A percentile compares a stretch with the other conserved stretches of the same genome.
Conservation (phyloP, 2,329 filamentous ascomycete genomes). For the Trichoderma sp. region DNA sequence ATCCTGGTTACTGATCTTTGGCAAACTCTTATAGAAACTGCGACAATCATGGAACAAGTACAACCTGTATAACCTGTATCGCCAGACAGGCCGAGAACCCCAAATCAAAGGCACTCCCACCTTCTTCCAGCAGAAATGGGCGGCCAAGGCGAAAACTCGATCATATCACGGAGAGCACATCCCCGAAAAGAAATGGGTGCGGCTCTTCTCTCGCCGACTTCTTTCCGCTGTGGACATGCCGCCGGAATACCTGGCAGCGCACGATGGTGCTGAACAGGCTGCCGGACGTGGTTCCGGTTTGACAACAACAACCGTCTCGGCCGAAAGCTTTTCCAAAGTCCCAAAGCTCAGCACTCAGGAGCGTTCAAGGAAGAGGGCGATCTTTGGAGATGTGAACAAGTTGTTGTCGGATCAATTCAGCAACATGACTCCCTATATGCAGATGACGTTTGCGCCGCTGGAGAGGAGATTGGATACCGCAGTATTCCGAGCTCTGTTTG, state of each 20-base stretch:
- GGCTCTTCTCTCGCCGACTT: constrained; percentile 83
- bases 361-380: constrained; percentile 25
- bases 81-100: constrained; percentile 37
- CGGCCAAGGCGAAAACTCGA: constrained; percentile 78
- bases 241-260: constrained; percentile 71
- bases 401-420: constrained; percentile 39
- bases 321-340: constrained; percentile 40
- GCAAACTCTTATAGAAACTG: constrained; percentile 65
- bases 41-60: constrained; percentile 97
- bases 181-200: constrained; percentile 88
- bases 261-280: constrained; percentile 82
- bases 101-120: constrained; percentile 52
- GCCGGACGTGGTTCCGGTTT: constrained; percentile 79
- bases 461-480: constrained; percentile 93
- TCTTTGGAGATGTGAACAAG: constrained; percentile 38
- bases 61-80: constrained; percentile 85
- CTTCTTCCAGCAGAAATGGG: constrained; percentile 99
- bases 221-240: constrained; percentile 85
- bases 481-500: constrained; percentile 90
- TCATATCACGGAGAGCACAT: constrained; percentile 95
- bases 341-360: constrained; percentile 31
- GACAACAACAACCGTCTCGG: constrained; percentile 37
- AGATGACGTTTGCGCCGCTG: constrained; percentile 91
- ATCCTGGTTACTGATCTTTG: constrained; percentile 2
- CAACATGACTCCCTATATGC: constrained; percentile 80